Evolutionary conservation across 352 stramenopile genomes (phyloP), one percentile per base, ranked within the genome.

Genomic region (Aphanomyces stellatus): DNA sequence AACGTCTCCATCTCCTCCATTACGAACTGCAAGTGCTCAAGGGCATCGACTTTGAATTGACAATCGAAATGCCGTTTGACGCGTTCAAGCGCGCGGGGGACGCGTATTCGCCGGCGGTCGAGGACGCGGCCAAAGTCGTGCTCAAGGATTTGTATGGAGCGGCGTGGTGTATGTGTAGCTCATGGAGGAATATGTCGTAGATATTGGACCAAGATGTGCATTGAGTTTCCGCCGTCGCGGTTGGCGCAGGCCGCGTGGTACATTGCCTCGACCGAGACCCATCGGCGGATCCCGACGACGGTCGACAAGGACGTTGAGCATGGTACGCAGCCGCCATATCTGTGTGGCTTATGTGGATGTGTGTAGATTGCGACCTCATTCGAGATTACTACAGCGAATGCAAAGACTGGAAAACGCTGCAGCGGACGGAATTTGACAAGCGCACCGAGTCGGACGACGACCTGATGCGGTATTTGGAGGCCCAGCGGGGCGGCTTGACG

Each of bases 1-100:
- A 94, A 70, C 85, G 85, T 17, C 76, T 94, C 70, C 85, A 92
- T 60, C 64, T 94, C 62, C 75, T 94, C 4, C 83, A 90, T 56
- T 94, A 92, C 73, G 85, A 94, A 62, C 90, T 91, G 41, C 76
- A 92, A 72, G 83, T 92, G 30, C 71, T 94, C 0, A 80, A 92
- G 55, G 85, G 82, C 17, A 88, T 94, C 55, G 74, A 90, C 35
- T 92, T 89, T 43, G 83, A 92, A 59, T 68, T 94, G 8, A 91
- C 83, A 13, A 87, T 71, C 7, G 85, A 92, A 24, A 76, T 94
- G 65, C 85, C 85, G 2, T 91, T 89, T 48, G 90, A 75, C 69
- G 83, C 84, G 48, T 64, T 94, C 33, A 80, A 82, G 24, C 72
- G 67, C 8, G 76, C 78, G 42, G 66, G 90, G 24, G 74, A 88